These are phyloP conservation scores for Globisporangium perplexum DNA, from an alignment of 352 stramenopile species.

Conservation along the genomic window DNA sequence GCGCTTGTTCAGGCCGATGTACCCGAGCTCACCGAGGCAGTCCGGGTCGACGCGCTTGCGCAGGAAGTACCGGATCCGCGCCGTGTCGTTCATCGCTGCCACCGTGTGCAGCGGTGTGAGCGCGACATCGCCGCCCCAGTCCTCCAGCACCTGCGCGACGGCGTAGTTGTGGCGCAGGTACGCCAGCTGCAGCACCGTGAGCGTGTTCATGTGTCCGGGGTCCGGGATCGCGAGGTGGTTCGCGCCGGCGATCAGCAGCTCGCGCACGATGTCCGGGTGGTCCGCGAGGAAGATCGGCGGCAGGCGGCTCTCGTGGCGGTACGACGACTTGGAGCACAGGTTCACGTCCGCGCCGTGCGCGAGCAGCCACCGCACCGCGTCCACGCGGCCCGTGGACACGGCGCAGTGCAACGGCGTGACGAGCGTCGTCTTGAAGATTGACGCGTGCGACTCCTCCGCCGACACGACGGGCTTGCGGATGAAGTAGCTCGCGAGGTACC, in stretches of 20 bases:
- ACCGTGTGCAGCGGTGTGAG: slow-evolving; percentile 77
- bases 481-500: slow-evolving; percentile 70
- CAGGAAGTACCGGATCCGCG: slow-evolving; percentile 48
- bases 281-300: slow-evolving; percentile 78
- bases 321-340: slow-evolving; percentile 67
- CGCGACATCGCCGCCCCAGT: slow-evolving; percentile 72
- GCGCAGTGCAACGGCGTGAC: slow-evolving; percentile 79
- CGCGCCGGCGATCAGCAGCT: slow-evolving; percentile 51
- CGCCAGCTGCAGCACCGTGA: slow-evolving; percentile 74
- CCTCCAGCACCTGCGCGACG: slow-evolving; percentile 61
- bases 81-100: slow-evolving; percentile 64
- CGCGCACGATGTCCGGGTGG: slow-evolving; percentile 73
- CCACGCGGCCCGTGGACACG: slow-evolving; percentile 57
- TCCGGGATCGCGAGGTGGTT: slow-evolving; percentile 80
- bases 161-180: slow-evolving; percentile 80
- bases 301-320: slow-evolving; percentile 53
- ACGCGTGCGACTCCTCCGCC: slow-evolving; percentile 67
- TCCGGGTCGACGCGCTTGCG: slow-evolving; percentile 73
- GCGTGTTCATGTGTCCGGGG: slow-evolving; percentile 81
- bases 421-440: slow-evolving; percentile 77
- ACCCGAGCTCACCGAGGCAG: slow-evolving; percentile 71
- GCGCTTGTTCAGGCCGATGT: slow-evolving; percentile 76
- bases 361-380: slow-evolving; percentile 69
- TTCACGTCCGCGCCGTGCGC: slow-evolving; percentile 72
- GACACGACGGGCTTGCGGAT: slow-evolving; percentile 64